Base-by-base conservation (phyloP, 345 rosid genomes). In the Aquilaria malaccensis region DNA sequence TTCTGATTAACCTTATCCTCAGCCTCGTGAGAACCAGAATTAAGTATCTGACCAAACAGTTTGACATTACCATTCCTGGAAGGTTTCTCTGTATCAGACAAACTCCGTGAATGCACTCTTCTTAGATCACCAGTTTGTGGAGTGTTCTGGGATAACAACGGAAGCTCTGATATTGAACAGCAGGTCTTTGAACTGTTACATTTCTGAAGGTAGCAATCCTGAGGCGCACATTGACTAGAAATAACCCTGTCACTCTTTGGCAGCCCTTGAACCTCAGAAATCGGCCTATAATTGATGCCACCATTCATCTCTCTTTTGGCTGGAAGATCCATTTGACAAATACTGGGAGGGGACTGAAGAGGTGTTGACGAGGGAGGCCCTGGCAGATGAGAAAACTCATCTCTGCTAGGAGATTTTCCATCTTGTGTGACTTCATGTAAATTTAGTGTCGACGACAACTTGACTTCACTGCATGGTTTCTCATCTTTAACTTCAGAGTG, bases 1-100 rank as follows among this genome's bases (percentile, higher is more conserved):
- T 68, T 80, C 69, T 69, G 52, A 67, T 70, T 53, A 45, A 60
- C 71, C 31, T 79, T 74, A 14, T 72, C 80, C 4, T 68, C 82
- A 54, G 47, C 45, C 46, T 69, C 85, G 41, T 61, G 72, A 52
- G 76, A 83, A 49, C 66, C 70, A 15, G 74, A 46, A 47, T 80
- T 82, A 30, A 90, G 84, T 55, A 94, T 85, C 76, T 86, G 78
- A 52, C 99, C 97, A 78, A 90, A 94, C 31, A 90, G 77, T 68
- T 84, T 90, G 49, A 94, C 84, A 80, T 87, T 86, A 51, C 86
- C 91, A 64, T 67, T 85, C 65, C 85, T 75, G 69, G 76, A 60
- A 30, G 76, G 79, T 61, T 81, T 87, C 62, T 80, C 82, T 31
- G 67, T 51, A 53, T 80, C 83, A 47, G 84, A 72, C 33, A 68